Conservation (phyloP, 1,284 basidiomycete genomes). For the Hortiboletus rubellus region DNA sequence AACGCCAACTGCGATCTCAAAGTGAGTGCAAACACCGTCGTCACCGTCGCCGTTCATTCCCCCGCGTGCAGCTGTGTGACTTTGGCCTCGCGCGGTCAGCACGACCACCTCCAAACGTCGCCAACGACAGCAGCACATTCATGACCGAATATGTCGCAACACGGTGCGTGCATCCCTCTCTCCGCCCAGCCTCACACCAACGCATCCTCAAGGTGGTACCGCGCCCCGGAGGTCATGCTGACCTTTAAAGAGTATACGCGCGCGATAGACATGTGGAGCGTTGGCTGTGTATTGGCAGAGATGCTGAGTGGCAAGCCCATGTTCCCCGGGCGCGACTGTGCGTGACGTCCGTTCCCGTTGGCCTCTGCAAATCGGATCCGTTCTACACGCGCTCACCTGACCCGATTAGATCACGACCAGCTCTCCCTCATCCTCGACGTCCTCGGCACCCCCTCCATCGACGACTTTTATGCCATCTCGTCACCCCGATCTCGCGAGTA, state of each 20-base stretch:
- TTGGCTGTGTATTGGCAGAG: constrained; percentile 92
- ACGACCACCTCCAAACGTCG: constrained; percentile 76
- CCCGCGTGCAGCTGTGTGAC: constrained; percentile 70
- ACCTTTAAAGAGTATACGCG: constrained; percentile 94
- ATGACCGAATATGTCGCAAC: constrained; percentile 97
- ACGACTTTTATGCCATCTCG: constrained; percentile 92
- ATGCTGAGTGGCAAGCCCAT: constrained; percentile 90
- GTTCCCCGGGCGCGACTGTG: constrained; percentile 87
- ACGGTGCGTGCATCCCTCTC: constrained; percentile 43
- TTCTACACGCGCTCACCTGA: no score
- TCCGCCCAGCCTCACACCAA: background rate
- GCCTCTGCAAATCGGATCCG: no score
- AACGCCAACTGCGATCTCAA: constrained; percentile 97
- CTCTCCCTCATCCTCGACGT: constrained; percentile 86
- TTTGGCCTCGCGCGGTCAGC: constrained; percentile 90
- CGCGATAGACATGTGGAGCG: constrained; percentile 92
- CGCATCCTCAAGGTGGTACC: constrained; percentile 72
- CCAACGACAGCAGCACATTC: constrained; percentile 82
- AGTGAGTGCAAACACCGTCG: constrained; percentile 41
- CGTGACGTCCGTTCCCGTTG: constrained; percentile 14
- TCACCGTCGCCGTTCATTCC: constrained; percentile 6
- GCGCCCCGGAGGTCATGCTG: constrained; percentile 94
- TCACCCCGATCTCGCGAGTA: constrained; percentile 87
- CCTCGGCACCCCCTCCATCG: constrained; percentile 85
- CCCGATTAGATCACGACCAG: constrained; percentile 74